Percentiles rank a stretch among this genome's conserved stretches.
Evolutionary conservation across 1,284 basidiomycete species (phyloP).

Genomic region (Rugosomyces carneus): DNA sequence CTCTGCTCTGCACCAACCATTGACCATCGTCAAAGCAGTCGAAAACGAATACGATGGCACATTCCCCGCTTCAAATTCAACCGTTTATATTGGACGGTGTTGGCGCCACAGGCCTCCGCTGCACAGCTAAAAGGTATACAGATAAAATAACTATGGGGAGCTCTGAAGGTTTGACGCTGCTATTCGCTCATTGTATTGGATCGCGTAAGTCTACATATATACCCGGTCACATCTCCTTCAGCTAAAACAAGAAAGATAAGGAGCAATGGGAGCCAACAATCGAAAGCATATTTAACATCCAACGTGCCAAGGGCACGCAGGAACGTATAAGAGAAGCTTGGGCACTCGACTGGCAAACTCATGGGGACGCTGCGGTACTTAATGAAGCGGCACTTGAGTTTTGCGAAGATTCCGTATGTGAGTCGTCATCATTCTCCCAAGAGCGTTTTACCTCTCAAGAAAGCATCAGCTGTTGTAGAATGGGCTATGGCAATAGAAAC

Average conservation of each 20-base stretch:
- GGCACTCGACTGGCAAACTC: constrained; percentile 47
- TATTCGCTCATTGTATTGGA: constrained; percentile 25
- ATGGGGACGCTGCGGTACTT: constrained; percentile 44
- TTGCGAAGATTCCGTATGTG: constrained; percentile 31
- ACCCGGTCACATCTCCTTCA: neutral
- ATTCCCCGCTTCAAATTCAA: constrained; percentile 7
- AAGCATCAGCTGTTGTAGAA: constrained; percentile 26
- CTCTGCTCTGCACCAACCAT: neutral
- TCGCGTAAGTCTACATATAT: constrained; percentile 24
- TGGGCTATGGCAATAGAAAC: constrained; percentile 32
- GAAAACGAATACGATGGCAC: neutral
- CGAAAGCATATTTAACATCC: constrained; percentile 29
- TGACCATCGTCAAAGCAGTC: neutral
- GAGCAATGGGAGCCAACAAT: constrained; percentile 47
- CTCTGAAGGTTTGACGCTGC: constrained; percentile 19
- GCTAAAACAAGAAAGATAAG: constrained; percentile 33
- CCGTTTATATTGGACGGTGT: constrained; percentile 8
- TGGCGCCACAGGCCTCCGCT: constrained; percentile 16
- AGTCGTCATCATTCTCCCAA: constrained; percentile 14
- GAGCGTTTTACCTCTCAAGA: neutral
- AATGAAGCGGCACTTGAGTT: constrained; percentile 32
- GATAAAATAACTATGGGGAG: neutral
- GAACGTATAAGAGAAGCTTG: constrained; percentile 42
- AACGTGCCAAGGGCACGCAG: constrained; percentile 18
- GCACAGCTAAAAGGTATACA: constrained; percentile 24